These are phyloP conservation scores for Endothia cerciana DNA, from an alignment of 2,329 filamentous ascomycete genomes.

Conservation along the genomic window DNA sequence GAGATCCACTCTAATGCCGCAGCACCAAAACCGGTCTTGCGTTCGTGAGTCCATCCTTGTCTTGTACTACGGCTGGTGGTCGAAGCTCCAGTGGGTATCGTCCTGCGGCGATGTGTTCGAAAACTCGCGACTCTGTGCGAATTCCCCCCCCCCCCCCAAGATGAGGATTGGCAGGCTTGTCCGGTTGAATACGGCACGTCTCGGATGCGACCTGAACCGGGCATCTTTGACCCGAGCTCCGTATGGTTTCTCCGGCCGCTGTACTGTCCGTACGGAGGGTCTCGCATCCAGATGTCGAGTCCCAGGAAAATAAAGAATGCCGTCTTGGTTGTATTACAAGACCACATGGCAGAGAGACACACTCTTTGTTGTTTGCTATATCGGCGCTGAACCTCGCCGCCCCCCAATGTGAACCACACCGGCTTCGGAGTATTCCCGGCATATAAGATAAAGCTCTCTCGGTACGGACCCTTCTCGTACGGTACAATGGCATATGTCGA, in stretches of 20 bases:
- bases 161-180: constrained; percentile 17
- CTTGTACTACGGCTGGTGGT: neutral
- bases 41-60: constrained; percentile 7
- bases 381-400: no score
- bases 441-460: no score
- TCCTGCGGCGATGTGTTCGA: neutral
- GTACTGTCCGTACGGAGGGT: neutral
- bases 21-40: constrained; percentile 1
- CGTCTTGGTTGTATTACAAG: no score
- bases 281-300: neutral
- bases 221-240: constrained; percentile 14
- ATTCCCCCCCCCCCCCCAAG: neutral
- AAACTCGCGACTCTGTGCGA: neutral
- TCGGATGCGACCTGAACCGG: constrained; percentile 14
- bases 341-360: no score
- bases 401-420: no score
- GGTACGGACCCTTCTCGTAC: neutral
- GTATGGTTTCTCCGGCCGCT: neutral
- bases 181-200: neutral
- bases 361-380: no score
- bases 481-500: neutral
- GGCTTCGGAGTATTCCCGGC: no score
- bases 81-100: neutral
- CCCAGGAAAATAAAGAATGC: no score
- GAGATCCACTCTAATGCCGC: neutral